Percentiles rank a stretch among this genome's conserved stretches.
These are phyloP conservation scores for Acorus calamus DNA, from an alignment of 106 monocot genomes.

Conservation along the genomic window DNA sequence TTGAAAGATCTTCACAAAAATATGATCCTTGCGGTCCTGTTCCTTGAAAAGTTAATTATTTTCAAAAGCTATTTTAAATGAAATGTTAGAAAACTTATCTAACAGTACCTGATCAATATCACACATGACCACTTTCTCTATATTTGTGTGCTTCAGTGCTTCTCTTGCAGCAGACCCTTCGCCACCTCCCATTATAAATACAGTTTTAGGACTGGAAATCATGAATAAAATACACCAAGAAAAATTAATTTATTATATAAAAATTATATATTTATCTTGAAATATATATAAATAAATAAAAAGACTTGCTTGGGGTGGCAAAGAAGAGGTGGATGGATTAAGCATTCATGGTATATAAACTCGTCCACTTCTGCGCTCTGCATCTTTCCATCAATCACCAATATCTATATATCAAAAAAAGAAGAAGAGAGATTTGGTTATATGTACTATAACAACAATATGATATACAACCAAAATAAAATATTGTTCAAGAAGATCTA, in stretches of 20 bases:
- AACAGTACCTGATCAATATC: constrained; percentile 62
- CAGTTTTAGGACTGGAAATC: constrained; percentile 40
- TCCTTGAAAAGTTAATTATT: no score
- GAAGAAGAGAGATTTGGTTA: background rate
- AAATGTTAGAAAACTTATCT: no score
- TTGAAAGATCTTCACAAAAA: no score
- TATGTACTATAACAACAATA: no score
- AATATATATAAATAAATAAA: background rate
- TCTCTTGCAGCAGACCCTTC: constrained; percentile 86
- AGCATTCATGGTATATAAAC: constrained; percentile 77
- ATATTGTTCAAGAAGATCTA: background rate
- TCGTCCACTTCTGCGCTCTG: constrained; percentile 69
- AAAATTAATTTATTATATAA: background rate
- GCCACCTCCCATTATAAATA: constrained; percentile 88
- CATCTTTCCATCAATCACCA: constrained; percentile 79
- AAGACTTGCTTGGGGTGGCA: constrained; percentile 47
- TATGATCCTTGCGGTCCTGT: no score
- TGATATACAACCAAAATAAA: background rate
- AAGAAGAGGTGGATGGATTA: constrained; percentile 58
- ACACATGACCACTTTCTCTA: constrained; percentile 64
- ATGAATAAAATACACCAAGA: background rate
- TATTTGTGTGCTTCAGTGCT: constrained; percentile 53
- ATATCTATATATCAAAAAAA: constrained; percentile 1
- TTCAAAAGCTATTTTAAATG: no score
- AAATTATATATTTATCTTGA: background rate